A percentile compares a stretch with the other conserved stretches of the same genome.
phyloP scores from a whole-genome alignment of 345 rosid genomes.

The Alliaria petiolata region DNA sequence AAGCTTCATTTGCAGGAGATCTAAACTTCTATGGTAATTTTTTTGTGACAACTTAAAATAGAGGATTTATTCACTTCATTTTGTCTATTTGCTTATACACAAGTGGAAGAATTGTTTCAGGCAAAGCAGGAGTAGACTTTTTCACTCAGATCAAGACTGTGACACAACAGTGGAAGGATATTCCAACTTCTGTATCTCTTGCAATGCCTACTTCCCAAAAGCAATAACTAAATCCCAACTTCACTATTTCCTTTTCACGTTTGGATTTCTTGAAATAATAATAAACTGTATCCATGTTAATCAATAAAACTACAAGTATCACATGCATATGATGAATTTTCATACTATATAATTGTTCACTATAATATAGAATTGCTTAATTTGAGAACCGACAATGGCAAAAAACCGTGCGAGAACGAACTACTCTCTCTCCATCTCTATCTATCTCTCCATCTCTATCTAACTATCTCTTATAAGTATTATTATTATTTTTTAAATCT shows the following conservation, averaged over 20 bases:
- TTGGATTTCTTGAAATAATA: background rate
- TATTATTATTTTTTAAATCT: no score
- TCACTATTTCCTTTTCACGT: background rate
- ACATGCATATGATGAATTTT: no score
- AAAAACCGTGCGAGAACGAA: no score
- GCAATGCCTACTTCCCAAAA: constrained; percentile 98
- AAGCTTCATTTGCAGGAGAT: constrained; percentile 95
- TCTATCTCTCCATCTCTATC: no score
- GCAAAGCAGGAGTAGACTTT: constrained; percentile 94
- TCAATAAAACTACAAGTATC: no score
- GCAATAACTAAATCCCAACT: constrained; percentile 7
- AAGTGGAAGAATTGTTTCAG: constrained; percentile 39
- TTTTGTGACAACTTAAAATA: background rate
- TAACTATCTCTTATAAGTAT: no score
- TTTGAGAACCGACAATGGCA: no score
- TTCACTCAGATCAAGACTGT: constrained; percentile 91
- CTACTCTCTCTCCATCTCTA: no score
- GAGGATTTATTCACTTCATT: background rate
- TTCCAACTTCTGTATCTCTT: constrained; percentile 74
- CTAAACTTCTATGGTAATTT: constrained; percentile 89
- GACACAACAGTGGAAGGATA: constrained; percentile 97
- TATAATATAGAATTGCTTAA: no score
- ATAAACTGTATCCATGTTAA: no score
- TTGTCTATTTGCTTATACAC: background rate
- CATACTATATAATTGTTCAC: no score